Base-by-base conservation (phyloP, 371 early-diverging fungal genomes). In the Haplosporangium sp. region DNA sequence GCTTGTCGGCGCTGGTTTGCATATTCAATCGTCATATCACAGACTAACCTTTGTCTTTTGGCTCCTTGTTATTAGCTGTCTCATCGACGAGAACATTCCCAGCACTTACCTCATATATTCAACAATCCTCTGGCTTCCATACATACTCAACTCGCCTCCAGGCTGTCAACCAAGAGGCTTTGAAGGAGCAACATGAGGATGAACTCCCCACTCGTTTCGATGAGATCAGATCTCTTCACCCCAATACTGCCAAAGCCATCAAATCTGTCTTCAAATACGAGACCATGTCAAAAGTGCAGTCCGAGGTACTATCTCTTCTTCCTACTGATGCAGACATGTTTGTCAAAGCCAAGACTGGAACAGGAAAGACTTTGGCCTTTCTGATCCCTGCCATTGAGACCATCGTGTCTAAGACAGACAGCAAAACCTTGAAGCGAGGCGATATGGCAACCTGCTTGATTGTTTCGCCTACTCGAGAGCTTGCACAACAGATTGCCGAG, bases 261-360 rank as follows among this genome's bases (percentile, higher is more conserved):
- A 74, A 83, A 47, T 68, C 77, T 35, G 86, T 89, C 3, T 95
- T 97, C 86, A 86, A 89, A 70, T 96, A 93, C 74, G 84, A 90
- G 57, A 83, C 77, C 34, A 94, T 95, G 90, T 93, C 96, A 62
- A 84, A 90, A 69, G 96, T 96, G 4, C 97, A 97, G 77, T 86
- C 92, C 40, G 91, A 90, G 57, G 93, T 97, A 3, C 83, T 96
- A 47, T 85, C 88, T 4, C 74, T 86, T 39, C 65, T 95, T 27
- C 97, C 97, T 7, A 90, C 92, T 35, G 83, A 86, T n/a, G 73
- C 77, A 3, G 96, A 97, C 74, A 86, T 96, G 76, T 88, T 94
- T 86, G 91, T 95, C 66, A 92, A 93, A 76, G 99, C 99, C 15
- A 97, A 98, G 84, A 99, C 99, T 8, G 99, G 99, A 73, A 98